These are phyloP conservation scores for Leucocoprinus sp. DNA, from an alignment of 768 basidiomycete species.

Conservation along the genomic window DNA sequence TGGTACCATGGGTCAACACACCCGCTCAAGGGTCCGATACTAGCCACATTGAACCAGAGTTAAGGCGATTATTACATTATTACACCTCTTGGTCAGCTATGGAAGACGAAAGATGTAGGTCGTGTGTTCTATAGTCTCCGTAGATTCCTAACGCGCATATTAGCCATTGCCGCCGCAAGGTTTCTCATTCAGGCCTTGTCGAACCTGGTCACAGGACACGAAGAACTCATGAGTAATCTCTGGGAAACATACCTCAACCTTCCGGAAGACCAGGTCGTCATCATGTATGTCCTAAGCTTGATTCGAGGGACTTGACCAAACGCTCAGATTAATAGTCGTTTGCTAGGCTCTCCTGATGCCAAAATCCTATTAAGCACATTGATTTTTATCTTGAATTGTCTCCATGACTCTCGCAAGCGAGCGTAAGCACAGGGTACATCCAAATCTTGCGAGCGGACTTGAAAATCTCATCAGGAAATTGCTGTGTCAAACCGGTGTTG, in stretches of 20 bases:
- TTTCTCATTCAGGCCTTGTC: constrained; percentile 73
- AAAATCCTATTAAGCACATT: constrained; percentile 53
- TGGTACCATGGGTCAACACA: constrained; percentile 3
- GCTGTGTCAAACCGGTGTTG: constrained; percentile 44
- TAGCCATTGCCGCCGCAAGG: constrained; percentile 57
- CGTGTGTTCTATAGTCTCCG: constrained; percentile 1
- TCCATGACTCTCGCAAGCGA: constrained; percentile 46
- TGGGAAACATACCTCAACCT: constrained; percentile 62
- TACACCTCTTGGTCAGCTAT: constrained; percentile 72
- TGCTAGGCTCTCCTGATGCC: constrained; percentile 57
- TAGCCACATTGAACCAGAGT: constrained; percentile 64
- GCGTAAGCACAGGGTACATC: constrained; percentile 37
- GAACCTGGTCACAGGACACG: constrained; percentile 76
- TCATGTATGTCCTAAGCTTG: constrained; percentile 46
- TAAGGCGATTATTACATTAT: constrained; percentile 59
- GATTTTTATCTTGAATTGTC: constrained; percentile 66
- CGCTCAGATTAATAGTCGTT: constrained; percentile 28
- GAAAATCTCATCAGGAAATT: constrained; percentile 33
- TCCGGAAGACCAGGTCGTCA: constrained; percentile 64
- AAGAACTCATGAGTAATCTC: constrained; percentile 41
- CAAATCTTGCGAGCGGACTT: constrained; percentile 6
- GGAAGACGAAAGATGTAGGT: constrained; percentile 50
- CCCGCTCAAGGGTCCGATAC: constrained; percentile 6
- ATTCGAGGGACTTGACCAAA: constrained; percentile 6
- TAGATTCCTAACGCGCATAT: constrained; percentile 8